phyloP scores from a whole-genome alignment of 805 yeast species.

The Zygotorulaspora florentina region DNA sequence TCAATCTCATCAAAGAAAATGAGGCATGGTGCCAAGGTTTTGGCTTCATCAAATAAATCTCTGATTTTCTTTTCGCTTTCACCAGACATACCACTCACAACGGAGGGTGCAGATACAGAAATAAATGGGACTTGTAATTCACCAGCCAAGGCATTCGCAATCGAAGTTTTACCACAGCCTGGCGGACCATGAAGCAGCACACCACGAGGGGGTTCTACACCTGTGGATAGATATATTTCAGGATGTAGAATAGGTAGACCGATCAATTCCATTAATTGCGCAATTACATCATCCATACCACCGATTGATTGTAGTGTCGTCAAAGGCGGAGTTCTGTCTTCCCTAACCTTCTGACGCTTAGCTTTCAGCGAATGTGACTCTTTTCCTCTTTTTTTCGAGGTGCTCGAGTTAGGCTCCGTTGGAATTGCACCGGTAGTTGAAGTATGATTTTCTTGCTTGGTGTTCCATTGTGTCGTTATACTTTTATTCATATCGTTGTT shows the following conservation, averaged over 20 bases:
- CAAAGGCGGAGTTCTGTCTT: slow-evolving; percentile 65
- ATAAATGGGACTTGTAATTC: slow-evolving; percentile 91
- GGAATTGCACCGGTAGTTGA: slow-evolving; percentile 6
- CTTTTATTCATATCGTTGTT: slow-evolving; percentile 70
- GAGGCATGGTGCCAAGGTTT: slow-evolving; percentile 82
- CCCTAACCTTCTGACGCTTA: slow-evolving; percentile 43
- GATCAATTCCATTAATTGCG: slow-evolving; percentile 82
- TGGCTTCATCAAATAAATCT: slow-evolving; percentile 92
- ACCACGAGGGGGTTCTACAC: slow-evolving; percentile 94
- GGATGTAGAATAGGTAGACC: slow-evolving; percentile 93
- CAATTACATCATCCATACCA: slow-evolving; percentile 81
- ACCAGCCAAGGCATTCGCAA: slow-evolving; percentile 95
- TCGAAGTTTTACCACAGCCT: slow-evolving; percentile 96
- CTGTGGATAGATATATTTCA: slow-evolving; percentile 80
- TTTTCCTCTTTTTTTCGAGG: slow-evolving; percentile 50
- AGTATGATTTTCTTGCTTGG: slow-evolving; percentile 21
- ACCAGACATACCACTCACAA: slow-evolving; percentile 99
- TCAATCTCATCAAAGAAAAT: slow-evolving; percentile 95
- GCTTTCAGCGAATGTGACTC: slow-evolving; percentile 34
- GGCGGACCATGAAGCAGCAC: slow-evolving; percentile 96
- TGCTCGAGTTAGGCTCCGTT: slow-evolving; percentile 16
- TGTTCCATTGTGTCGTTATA: slow-evolving; percentile 68
- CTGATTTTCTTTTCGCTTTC: slow-evolving; percentile 93
- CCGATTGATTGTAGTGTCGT: slow-evolving; percentile 72
- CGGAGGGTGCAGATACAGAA: slow-evolving; percentile 88